Evolutionary conservation across 495 filamentous ascomycete species (phyloP), one percentile per base, ranked within the genome.

Genomic region (Gamarada debralockiae): DNA sequence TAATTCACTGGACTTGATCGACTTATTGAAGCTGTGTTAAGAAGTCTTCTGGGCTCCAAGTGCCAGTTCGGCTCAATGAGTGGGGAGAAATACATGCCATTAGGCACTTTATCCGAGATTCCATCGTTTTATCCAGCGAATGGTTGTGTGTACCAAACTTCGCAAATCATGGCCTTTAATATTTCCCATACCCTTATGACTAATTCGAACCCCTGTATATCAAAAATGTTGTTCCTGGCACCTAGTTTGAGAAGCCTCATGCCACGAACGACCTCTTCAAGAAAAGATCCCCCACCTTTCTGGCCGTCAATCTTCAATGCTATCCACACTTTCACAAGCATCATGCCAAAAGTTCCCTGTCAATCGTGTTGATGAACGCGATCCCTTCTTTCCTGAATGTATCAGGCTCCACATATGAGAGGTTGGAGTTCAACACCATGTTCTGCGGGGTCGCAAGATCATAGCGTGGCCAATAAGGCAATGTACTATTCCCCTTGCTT

Each of bases 391-490:
- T 67, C 22, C 70, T 55, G 42, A 64, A 75, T 9, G 64, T 71
- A 53, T 71, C 70, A 3, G 25, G 41, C 55, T 76, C 73, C 0
- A 69, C 60, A 42, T 60, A 70, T 29, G 65, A 66, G 22, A 57
- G 58, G 37, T 70, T 69, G 8, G 68, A 63, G 27, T 73, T 67
- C 25, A 76, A 48, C 15, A 73, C 70, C 61, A 75, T 73, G 42
- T 71, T 72, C 57, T 33, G 63, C 14, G 78, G 75, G 8, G 53
- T 60, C 12, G 57, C 45, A 5, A 64, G 47, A n/a, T 56, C 57
- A 54, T 80, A 80, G 29, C 51, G 53, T 17, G 71, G 69, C 79
- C 78, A 81, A 25, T 65, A 53, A 5, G 68, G 64, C 18, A 69
- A 56, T 7, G 56, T 58, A 29, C 60, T 53, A 45, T 38, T 60